phyloP scores from a whole-genome alignment of 2,329 filamentous ascomycete species.

The Rhynchosporium secalis region DNA sequence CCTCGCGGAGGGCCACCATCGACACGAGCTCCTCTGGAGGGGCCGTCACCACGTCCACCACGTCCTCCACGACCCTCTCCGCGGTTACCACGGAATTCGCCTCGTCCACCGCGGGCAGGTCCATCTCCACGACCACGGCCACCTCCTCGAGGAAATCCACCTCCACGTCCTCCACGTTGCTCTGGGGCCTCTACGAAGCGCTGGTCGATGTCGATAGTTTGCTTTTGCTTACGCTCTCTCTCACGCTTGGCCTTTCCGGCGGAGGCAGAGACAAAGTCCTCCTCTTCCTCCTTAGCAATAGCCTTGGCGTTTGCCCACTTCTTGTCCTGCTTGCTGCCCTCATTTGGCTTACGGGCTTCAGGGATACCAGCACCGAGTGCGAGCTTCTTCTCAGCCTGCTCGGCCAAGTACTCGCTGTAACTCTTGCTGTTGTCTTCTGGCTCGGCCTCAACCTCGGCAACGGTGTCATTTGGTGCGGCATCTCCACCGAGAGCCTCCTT shows the following conservation, averaged over 20 bases:
- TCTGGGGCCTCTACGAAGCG: conserved; percentile 73
- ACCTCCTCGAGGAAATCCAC: conserved; percentile 46
- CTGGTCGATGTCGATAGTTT: conserved; percentile 84
- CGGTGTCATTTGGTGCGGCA: conserved; percentile 40
- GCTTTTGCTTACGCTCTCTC: conserved; percentile 91
- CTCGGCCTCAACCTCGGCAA: conserved; percentile 48
- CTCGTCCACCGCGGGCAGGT: conserved; percentile 53
- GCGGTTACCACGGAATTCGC: conserved; percentile 39
- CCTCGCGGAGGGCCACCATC: conserved; percentile 39
- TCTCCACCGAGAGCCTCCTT: conserved; percentile 63
- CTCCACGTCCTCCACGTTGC: conserved; percentile 37
- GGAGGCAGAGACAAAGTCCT: conserved; percentile 74
- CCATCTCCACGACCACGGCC: conserved; percentile 45
- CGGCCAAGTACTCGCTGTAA: conserved; percentile 83
- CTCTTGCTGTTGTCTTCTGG: conserved; percentile 81
- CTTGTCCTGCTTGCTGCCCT: conserved; percentile 83
- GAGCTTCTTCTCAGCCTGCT: conserved; percentile 74
- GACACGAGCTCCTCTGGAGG: conserved; percentile 46
- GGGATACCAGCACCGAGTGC: conserved; percentile 63
- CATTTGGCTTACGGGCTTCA: conserved; percentile 86
- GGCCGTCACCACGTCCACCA: conserved; percentile 52
- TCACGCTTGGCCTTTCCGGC: conserved; percentile 79
- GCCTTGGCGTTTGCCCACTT: conserved; percentile 88
- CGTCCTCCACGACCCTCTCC: conserved; percentile 45
- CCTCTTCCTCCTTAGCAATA: conserved; percentile 61